Evolutionary conservation across 83 land plant species (phyloP), one percentile per base, ranked within the genome.

Genomic region (Picea abies): DNA sequence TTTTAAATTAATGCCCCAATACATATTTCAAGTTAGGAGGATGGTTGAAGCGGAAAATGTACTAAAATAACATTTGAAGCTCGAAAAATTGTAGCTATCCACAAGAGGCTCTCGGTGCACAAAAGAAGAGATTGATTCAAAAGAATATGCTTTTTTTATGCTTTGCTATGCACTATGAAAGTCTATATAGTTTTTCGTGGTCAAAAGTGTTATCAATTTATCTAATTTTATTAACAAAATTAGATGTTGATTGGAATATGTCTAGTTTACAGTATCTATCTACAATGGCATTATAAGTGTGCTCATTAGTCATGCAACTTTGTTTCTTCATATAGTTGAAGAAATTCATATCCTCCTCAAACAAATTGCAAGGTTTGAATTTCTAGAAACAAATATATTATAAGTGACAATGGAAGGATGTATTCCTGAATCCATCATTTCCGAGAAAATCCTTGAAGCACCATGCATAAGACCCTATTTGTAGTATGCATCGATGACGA

Each of bases 191-290:
- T 15, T 84, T 83, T 22, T 68, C 64, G 44, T 88, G 87, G 79
- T 83, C 85, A 81, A 84, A 86, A 19, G 80, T 79, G 1, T 80
- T 39, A 81, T 90, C 88, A 23, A 56, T 79, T 10, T 88, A 85
- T 82, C 35, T 75, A 15, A 88, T 88, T 6, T 29, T 80, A 4
- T 84, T 72, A 23, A 88, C 80, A 76, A 88, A 90, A 12, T 84
- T 86, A 85, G 72, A 78, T 11, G 96, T 95, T 22, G 94, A 93
- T 44, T 79, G 71, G 66, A 87, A 86, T 67, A 69, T 89, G 15
- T 87, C 91, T 60, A 86, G 84, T 85, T 85, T 94, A 81, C 94
- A 90, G 80, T 90, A 94, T 1, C 91, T 92, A 91, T 96, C 97
- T 10, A 96, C 82, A 20, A 93, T 77, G 37, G 86, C 87, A 78